A percentile compares a stretch with the other conserved stretches of the same genome.
Conservation (phyloP, 768 basidiomycete species). For the Auriculariales sp. region DNA sequence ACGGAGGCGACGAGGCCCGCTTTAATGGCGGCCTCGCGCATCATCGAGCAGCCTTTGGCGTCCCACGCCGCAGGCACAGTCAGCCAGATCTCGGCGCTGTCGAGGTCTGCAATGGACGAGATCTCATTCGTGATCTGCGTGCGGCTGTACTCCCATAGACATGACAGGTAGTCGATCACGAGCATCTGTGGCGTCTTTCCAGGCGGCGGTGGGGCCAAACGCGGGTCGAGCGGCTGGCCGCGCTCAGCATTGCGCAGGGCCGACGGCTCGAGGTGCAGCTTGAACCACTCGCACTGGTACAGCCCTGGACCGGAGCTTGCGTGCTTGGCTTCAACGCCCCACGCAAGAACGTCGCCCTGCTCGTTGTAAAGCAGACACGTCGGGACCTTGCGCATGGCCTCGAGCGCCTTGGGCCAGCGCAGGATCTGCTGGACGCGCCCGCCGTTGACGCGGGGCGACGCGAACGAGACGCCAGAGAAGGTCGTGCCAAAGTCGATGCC, state of each 20-base stretch:
- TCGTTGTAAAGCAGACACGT: slow-evolving; percentile 77
- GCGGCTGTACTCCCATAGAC: slow-evolving; percentile 77
- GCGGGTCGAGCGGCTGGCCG: slow-evolving; percentile 53
- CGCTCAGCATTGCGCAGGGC: slow-evolving; percentile 71
- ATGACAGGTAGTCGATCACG: slow-evolving; percentile 70
- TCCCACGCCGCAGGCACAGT: slow-evolving; percentile 91
- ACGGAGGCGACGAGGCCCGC: slow-evolving; percentile 68
- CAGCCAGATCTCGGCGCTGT: slow-evolving; percentile 71
- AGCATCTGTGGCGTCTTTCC: slow-evolving; percentile 67
- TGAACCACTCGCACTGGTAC: slow-evolving; percentile 57
- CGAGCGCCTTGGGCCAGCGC: slow-evolving; percentile 73
- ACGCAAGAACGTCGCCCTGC: slow-evolving; percentile 56
- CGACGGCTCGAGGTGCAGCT: slow-evolving; percentile 72
- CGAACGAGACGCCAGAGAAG: slow-evolving; percentile 80
- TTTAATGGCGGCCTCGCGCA: slow-evolving; percentile 71
- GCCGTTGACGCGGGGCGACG: slow-evolving; percentile 66
- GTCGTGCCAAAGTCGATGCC: slow-evolving; percentile 36
- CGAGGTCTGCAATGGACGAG: slow-evolving; percentile 73
- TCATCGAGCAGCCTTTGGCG: slow-evolving; percentile 67
- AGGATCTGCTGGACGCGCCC: slow-evolving; percentile 76
- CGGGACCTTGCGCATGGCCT: slow-evolving; percentile 77
- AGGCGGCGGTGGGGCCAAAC: slow-evolving; percentile 65
- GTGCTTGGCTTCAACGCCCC: slow-evolving; percentile 83
- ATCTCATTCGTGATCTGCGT: slow-evolving; percentile 79
- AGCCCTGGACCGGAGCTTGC: slow-evolving; percentile 53